phyloP scores from a whole-genome alignment of 306 rosid genomes.

The Cucurbita moschata region DNA sequence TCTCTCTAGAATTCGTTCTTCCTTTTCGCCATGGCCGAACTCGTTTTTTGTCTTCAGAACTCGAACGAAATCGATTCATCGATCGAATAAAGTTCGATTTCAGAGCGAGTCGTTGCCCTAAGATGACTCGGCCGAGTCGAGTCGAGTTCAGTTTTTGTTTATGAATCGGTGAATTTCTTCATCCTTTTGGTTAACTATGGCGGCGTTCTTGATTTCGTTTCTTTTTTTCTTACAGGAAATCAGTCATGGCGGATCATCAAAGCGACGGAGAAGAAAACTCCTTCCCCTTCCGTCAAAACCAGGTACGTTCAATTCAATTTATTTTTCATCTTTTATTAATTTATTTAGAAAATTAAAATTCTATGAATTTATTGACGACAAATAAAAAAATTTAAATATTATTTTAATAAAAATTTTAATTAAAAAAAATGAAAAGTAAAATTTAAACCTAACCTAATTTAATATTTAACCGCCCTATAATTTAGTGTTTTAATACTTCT shows the following conservation, averaged over 20 bases:
- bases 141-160: background rate
- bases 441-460: too few relatives aligned
- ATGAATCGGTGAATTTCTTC: background rate
- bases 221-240: too few relatives aligned
- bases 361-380: too few relatives aligned
- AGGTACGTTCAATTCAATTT: background rate
- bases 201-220: background rate
- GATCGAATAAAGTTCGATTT: background rate
- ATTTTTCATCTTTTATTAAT: background rate
- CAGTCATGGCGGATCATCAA: background rate
- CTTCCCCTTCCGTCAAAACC: background rate
- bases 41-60: background rate
- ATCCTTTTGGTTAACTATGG: background rate
- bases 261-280: background rate
- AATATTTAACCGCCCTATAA: background rate
- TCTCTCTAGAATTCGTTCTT: slow-evolving; percentile 10
- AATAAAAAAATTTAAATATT: too few relatives aligned
- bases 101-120: background rate
- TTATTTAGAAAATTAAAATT: too few relatives aligned
- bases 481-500: background rate
- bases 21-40: background rate
- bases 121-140: background rate
- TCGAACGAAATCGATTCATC: background rate
- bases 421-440: background rate
- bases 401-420: background rate